Evolutionary conservation across 169 alveolate species (phyloP).

Genomic region (Perkinsus olseni): DNA sequence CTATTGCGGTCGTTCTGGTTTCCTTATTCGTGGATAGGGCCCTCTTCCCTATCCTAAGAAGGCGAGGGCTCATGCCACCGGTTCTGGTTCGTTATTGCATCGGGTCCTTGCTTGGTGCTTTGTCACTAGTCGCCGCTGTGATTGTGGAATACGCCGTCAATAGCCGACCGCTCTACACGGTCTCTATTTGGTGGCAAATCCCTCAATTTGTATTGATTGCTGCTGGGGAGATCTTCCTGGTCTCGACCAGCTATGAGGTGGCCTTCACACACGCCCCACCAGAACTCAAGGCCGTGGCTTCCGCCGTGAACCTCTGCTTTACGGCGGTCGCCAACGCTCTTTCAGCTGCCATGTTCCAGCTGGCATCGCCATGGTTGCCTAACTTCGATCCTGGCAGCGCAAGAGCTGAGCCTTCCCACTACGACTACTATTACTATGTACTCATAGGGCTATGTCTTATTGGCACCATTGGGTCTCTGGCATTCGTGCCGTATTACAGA

Average conservation of each 20-base stretch:
- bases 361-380: not conserved
- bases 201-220: not conserved
- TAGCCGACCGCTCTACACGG: not conserved
- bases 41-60: not conserved
- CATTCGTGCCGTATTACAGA: not conserved
- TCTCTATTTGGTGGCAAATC: not conserved
- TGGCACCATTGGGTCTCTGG: not conserved
- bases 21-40: not conserved
- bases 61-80: not conserved
- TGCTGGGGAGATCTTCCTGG: not conserved
- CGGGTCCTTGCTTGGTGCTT: not conserved
- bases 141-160: not conserved
- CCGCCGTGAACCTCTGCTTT: not conserved
- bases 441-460: not conserved
- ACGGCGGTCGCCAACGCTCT: not conserved
- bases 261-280: not conserved
- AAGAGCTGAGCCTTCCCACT: not conserved
- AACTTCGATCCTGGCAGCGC: not conserved
- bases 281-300: not conserved
- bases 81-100: not conserved
- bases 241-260: not conserved
- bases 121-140: not conserved
- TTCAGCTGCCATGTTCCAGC: not conserved
- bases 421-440: not conserved
- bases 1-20: not conserved